A percentile compares a stretch with the other conserved stretches of the same genome.
Conservation (phyloP, 2,329 filamentous ascomycete species). For the Fusarium sp. region DNA sequence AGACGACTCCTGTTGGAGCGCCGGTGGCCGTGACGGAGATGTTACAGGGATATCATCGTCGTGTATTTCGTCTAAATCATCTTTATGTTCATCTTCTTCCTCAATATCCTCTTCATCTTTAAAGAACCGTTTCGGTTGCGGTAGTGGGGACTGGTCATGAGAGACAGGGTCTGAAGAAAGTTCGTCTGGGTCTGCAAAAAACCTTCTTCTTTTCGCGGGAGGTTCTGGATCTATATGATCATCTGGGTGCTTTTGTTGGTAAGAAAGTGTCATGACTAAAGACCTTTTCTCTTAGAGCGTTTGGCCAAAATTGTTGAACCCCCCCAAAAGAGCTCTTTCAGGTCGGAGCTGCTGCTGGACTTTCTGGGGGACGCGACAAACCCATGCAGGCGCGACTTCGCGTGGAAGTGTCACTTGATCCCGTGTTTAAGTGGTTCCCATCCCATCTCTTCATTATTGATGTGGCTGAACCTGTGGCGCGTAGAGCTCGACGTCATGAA, state of each 20-base stretch:
- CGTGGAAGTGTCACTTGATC: conserved; percentile 55
- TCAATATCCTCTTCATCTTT: conserved; percentile 40
- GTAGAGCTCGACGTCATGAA: conserved; percentile 42
- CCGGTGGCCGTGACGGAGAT: conserved; percentile 3
- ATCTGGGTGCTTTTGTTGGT: conserved; percentile 51
- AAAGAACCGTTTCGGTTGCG: conserved; percentile 39
- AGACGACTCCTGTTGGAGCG: conserved; percentile 38
- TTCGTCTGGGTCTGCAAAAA: conserved; percentile 49
- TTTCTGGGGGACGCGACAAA: conserved; percentile 51
- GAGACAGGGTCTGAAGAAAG: conserved; percentile 41
- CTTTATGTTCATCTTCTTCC: conserved; percentile 25
- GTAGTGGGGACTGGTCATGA: conserved; percentile 36
- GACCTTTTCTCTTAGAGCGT: background rate
- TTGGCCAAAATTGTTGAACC: background rate
- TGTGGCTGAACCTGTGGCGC: conserved; percentile 32
- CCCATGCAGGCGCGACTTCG: conserved; percentile 45
- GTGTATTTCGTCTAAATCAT: conserved; percentile 17
- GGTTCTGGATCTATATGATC: conserved; percentile 50
- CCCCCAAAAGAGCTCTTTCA: conserved; percentile 2
- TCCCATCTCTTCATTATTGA: background rate
- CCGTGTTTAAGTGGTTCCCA: conserved; percentile 36
- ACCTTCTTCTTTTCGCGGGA: conserved; percentile 56
- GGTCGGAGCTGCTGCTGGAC: conserved; percentile 2
- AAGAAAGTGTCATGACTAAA: conserved; percentile 15
- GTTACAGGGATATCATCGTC: conserved; percentile 21